phyloP scores from a whole-genome alignment of 2,329 filamentous ascomycete species.

The Helotiales sp. region DNA sequence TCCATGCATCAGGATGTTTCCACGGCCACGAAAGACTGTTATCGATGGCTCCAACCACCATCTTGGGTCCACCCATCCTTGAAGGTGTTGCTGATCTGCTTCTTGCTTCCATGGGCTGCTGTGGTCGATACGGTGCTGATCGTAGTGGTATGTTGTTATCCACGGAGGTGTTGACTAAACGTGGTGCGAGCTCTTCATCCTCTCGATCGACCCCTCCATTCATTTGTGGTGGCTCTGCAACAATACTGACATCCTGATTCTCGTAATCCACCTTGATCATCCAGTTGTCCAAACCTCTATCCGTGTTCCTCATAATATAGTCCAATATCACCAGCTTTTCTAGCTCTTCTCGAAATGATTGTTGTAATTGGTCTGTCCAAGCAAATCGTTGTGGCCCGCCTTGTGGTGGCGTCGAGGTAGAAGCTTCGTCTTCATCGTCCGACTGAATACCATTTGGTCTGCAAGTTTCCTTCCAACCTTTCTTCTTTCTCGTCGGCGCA shows the following conservation, averaged over 20 bases:
- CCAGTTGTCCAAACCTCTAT: conserved; percentile 96
- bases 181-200: conserved; percentile 52
- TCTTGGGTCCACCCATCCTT: conserved; percentile 41
- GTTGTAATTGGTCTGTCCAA: conserved; percentile 87
- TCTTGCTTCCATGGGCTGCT: conserved; percentile 83
- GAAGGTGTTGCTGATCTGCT: conserved; percentile 43
- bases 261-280: conserved; percentile 97
- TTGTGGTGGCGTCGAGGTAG: conserved; percentile 34
- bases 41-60: conserved; percentile 90
- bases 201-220: conserved; percentile 57
- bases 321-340: conserved; percentile 97
- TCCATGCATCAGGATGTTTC: conserved; percentile 66
- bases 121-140: conserved; percentile 70
- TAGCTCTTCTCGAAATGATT: conserved; percentile 89
- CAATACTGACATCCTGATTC: conserved; percentile 78
- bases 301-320: conserved; percentile 99
- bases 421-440: conserved; percentile 59
- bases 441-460: conserved; percentile 58
- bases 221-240: conserved; percentile 75
- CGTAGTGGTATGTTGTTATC: conserved; percentile 29
- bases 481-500: conserved; percentile 66
- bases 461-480: conserved; percentile 80
- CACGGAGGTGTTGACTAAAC: conserved; percentile 40
- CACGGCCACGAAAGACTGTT: conserved; percentile 97
- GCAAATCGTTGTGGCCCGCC: conserved; percentile 52